Evolutionary conservation across 257 asterid genomes (phyloP).

Genomic region (Asclepias syriaca): DNA sequence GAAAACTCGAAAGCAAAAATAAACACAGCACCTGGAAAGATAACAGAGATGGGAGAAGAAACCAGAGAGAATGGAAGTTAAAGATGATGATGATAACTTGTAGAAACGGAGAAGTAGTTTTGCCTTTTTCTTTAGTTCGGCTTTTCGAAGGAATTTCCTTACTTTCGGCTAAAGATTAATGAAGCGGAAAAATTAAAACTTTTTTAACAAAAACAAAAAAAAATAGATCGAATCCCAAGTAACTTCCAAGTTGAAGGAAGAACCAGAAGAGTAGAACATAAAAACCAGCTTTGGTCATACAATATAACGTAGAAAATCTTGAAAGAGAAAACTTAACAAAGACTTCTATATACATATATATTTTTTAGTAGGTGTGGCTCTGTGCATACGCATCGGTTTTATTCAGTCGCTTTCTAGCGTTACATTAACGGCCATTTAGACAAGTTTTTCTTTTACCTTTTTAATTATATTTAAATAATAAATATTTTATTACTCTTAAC

Average conservation of each 20-base stretch:
- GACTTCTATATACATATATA: not conserved
- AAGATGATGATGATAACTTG: constrained; percentile 4
- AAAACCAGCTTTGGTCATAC: not conserved
- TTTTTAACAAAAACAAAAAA: too few relatives aligned
- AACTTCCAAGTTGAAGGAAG: constrained; percentile 1
- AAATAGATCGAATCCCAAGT: constrained; percentile 14
- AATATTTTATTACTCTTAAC: too few relatives aligned
- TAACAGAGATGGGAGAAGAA: not conserved
- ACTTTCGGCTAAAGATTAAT: not conserved
- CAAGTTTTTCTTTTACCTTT: too few relatives aligned
- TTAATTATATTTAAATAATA: too few relatives aligned
- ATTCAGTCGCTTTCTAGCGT: too few relatives aligned
- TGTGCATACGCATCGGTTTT: not conserved
- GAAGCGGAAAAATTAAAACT: not conserved
- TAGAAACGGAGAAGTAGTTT: not conserved
- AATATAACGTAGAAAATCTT: constrained; percentile 8
- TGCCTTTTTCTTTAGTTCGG: not conserved
- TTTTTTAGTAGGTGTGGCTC: not conserved
- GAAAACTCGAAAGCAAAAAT: not conserved
- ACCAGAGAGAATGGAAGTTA: constrained; percentile 2
- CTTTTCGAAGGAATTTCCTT: not conserved
- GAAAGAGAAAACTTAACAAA: not conserved
- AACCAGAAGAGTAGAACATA: not conserved
- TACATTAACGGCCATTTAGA: too few relatives aligned
- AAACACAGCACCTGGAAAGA: constrained; percentile 10